Conservation (phyloP, 2,329 filamentous ascomycete genomes). For the Fusarium tupiense region DNA sequence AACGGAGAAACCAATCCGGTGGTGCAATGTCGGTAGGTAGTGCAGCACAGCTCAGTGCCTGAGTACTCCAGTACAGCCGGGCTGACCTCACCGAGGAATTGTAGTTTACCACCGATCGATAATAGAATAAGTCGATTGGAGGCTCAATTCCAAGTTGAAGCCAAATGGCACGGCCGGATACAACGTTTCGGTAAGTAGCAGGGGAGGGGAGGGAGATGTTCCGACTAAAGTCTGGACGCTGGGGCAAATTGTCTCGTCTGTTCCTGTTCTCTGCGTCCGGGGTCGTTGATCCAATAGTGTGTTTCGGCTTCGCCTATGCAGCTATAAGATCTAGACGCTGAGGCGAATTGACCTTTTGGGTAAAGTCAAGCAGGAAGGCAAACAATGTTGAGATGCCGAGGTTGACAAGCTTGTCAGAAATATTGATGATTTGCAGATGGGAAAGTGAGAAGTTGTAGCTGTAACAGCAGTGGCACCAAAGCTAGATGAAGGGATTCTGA, state of each 20-base stretch:
- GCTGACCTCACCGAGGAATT: background rate
- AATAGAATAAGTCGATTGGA: slow-evolving; percentile 1
- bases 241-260: slow-evolving; percentile 13
- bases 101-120: background rate
- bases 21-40: background rate
- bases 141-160: background rate
- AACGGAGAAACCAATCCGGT: slow-evolving; percentile 30
- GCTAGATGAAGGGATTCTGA: background rate
- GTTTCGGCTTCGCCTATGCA: background rate
- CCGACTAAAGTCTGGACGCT: background rate
- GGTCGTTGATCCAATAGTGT: slow-evolving; percentile 1
- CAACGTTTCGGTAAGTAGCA: background rate
- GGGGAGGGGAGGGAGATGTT: background rate
- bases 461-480: too few species aligned
- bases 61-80: background rate
- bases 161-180: background rate
- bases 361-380: background rate
- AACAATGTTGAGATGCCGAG: background rate
- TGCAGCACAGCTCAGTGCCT: background rate
- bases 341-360: background rate
- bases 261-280: background rate
- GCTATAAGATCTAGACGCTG: background rate
- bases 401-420: background rate
- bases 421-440: background rate
- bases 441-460: background rate